Percentiles rank a stretch among this genome's conserved stretches.
These are phyloP conservation scores for Saccharomyces paradoxus DNA, from an alignment of 805 yeast species.

Conservation along the genomic window DNA sequence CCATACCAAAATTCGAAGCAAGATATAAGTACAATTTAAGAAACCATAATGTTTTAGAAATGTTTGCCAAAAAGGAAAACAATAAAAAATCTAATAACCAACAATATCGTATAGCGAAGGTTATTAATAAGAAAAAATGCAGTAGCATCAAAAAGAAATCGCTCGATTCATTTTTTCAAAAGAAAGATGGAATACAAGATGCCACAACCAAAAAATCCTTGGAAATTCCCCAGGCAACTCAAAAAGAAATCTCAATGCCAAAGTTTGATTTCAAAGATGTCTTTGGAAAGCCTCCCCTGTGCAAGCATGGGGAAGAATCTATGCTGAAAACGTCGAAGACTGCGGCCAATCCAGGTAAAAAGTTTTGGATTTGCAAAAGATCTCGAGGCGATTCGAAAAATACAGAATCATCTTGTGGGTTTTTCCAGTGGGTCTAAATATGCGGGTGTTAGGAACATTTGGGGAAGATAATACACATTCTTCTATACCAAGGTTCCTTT, in stretches of 20 bases:
- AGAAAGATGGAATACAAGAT: background rate
- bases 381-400: conserved; percentile 27
- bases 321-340: conserved; percentile 40
- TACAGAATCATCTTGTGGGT: conserved; percentile 39
- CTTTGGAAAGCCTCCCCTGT: conserved; percentile 34
- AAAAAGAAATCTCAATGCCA: background rate
- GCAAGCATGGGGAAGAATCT: conserved; percentile 43
- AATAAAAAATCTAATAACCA: background rate
- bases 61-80: conserved; percentile 24
- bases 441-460: background rate
- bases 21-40: conserved; percentile 37
- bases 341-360: conserved; percentile 37
- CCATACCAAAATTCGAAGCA: conserved; percentile 45
- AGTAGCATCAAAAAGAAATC: conserved; percentile 3
- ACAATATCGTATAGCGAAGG: background rate
- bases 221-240: background rate
- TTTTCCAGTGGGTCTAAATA: conserved; percentile 42
- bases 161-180: conserved; percentile 2
- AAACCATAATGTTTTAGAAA: conserved; percentile 29
- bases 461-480: background rate
- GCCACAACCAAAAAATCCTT: background rate
- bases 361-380: conserved; percentile 47
- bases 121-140: background rate
- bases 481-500: background rate
- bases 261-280: conserved; percentile 9